Conservation (phyloP, 2,329 filamentous ascomycete species). For the Paecilomyces sp. region DNA sequence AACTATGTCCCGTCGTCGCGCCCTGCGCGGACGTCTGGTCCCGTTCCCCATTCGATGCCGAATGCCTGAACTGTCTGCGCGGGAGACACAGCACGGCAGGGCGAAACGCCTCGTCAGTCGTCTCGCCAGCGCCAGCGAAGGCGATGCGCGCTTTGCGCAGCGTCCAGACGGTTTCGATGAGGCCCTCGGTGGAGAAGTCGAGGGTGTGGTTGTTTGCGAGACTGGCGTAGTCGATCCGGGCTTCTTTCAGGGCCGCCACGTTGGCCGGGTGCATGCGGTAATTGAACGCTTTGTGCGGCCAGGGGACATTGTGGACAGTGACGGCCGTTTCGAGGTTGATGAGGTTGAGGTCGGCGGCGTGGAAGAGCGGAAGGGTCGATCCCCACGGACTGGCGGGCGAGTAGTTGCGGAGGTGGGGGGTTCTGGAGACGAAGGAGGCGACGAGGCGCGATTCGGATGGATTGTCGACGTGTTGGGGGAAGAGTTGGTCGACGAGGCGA, state of each 20-base stretch:
- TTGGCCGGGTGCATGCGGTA: slow-evolving; percentile 36
- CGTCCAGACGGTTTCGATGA: slow-evolving; percentile 26
- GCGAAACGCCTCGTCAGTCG: slow-evolving; percentile 17
- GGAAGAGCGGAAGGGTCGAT: slow-evolving; percentile 24
- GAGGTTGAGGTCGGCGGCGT: slow-evolving; percentile 24
- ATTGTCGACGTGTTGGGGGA: slow-evolving; percentile 24
- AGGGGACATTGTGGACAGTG: slow-evolving; percentile 22
- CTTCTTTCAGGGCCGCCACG: slow-evolving; percentile 21
- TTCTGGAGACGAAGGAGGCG: slow-evolving; percentile 8
- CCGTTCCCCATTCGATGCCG: background rate
- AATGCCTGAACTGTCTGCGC: background rate
- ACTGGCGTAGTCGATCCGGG: slow-evolving; percentile 24
- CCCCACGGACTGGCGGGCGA: slow-evolving; percentile 26
- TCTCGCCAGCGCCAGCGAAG: slow-evolving; percentile 26
- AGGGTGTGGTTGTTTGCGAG: slow-evolving; percentile 36
- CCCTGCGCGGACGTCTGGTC: background rate
- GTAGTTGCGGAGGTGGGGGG: slow-evolving; percentile 19
- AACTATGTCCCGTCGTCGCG: background rate
- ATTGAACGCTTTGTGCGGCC: slow-evolving; percentile 35
- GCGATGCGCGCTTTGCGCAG: slow-evolving; percentile 17
- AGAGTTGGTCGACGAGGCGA: slow-evolving; percentile 34
- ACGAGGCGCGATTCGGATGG: slow-evolving; percentile 16
- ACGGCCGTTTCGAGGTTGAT: slow-evolving; percentile 35
- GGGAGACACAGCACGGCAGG: slow-evolving; percentile 22
- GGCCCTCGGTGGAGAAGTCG: slow-evolving; percentile 27